phyloP scores from a whole-genome alignment of 768 basidiomycete genomes.

The Hericium alpestre region DNA sequence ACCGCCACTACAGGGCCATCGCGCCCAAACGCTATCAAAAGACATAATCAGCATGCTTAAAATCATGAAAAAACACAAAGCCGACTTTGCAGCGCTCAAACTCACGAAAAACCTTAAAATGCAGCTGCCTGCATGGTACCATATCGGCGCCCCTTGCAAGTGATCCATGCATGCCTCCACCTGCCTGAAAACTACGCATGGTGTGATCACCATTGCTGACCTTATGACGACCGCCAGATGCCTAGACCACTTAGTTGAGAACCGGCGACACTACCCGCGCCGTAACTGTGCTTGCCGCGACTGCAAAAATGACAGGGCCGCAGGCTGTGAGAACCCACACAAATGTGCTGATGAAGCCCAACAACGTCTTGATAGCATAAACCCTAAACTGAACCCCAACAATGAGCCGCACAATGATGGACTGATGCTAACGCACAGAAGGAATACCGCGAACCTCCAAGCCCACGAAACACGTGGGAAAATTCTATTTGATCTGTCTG shows the following conservation, averaged over 20 bases:
- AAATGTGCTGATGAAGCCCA: not conserved
- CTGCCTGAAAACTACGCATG: no score
- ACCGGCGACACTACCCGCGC: not conserved
- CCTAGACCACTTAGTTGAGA: not conserved
- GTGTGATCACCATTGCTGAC: not conserved
- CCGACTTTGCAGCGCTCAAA: not conserved
- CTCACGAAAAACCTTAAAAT: not conserved
- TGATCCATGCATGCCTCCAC: not conserved
- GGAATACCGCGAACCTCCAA: not conserved
- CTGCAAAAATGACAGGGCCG: not conserved
- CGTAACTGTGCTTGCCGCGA: not conserved
- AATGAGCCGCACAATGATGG: not conserved
- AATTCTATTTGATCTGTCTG: slow-evolving; percentile 3
- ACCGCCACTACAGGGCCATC: not conserved
- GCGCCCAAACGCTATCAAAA: not conserved
- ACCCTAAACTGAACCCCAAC: not conserved
- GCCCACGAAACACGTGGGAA: not conserved
- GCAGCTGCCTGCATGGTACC: slow-evolving; percentile 11
- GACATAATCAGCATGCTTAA: slow-evolving; percentile 4
- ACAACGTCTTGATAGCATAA: not conserved
- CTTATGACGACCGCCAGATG: not conserved
- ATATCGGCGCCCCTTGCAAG: not conserved
- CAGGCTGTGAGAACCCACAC: not conserved
- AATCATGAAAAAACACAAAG: not conserved
- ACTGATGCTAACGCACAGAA: slow-evolving; percentile 1